Evolutionary conservation across 805 yeast genomes (phyloP).

Genomic region (Grigorovia jiainica): DNA sequence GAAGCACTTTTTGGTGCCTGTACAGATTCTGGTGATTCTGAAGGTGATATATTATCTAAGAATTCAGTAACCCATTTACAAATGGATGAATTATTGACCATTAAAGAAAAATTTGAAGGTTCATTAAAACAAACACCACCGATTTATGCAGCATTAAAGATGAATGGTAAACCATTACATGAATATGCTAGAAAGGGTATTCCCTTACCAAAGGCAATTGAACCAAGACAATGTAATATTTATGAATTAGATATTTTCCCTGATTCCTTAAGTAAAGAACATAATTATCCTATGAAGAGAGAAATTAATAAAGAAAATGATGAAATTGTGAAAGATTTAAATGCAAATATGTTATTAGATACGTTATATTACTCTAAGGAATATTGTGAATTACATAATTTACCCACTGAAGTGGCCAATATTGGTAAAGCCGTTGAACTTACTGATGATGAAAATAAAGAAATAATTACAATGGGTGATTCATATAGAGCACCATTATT

Average conservation of each 20-base stretch:
- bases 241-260: constrained; percentile 39
- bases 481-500: constrained; percentile 52
- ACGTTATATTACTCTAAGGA: constrained; percentile 51
- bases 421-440: constrained; percentile 33
- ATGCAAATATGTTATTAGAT: constrained; percentile 56
- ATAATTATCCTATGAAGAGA: constrained; percentile 39
- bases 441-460: constrained; percentile 26
- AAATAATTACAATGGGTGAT: constrained; percentile 28
- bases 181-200: constrained; percentile 87
- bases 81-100: constrained; percentile 38
- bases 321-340: constrained; percentile 20
- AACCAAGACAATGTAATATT: constrained; percentile 62
- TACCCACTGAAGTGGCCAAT: constrained; percentile 31
- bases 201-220: constrained; percentile 78
- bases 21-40: constrained; percentile 90
- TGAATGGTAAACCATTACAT: constrained; percentile 88
- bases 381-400: constrained; percentile 37
- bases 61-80: constrained; percentile 51
- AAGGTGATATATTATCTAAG: constrained; percentile 66
- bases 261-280: constrained; percentile 47
- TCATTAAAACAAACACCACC: constrained; percentile 87
- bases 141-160: constrained; percentile 83
- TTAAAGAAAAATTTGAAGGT: constrained; percentile 66
- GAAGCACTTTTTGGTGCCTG: constrained; percentile 80
- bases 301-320: constrained; percentile 26